Percentiles rank a stretch among this genome's conserved stretches.
These are phyloP conservation scores for Solanum chaucha DNA, from an alignment of 257 asterid genomes.

Conservation along the genomic window DNA sequence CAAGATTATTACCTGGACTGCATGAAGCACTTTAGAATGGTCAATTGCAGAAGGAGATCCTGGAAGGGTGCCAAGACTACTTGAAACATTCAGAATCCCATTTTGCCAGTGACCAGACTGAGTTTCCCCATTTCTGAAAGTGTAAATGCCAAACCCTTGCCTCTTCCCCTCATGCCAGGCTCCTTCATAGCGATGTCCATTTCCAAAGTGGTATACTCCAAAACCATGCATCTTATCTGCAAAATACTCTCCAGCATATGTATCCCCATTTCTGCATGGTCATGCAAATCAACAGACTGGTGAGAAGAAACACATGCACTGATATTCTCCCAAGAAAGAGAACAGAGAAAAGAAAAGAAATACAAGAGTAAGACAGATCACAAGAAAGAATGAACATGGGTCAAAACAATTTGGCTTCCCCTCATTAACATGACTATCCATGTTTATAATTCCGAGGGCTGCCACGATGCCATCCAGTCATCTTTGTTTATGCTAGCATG, in stretches of 20 bases:
- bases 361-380: background rate
- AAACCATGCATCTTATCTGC: constrained; percentile 77
- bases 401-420: background rate
- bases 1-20: constrained; percentile 45
- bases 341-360: background rate
- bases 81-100: constrained; percentile 37
- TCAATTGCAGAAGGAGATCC: constrained; percentile 18
- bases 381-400: background rate
- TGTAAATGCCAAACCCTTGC: constrained; percentile 66
- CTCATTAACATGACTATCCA: background rate
- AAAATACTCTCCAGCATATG: constrained; percentile 69
- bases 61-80: background rate
- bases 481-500: background rate
- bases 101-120: constrained; percentile 69
- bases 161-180: constrained; percentile 87
- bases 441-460: background rate
- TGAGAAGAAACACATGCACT: background rate
- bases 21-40: constrained; percentile 42
- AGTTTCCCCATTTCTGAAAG: constrained; percentile 56
- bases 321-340: background rate
- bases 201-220: constrained; percentile 62
- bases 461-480: background rate
- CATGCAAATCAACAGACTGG: background rate
- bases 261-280: constrained; percentile 57
- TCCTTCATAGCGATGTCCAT: constrained; percentile 72